Percentiles rank a stretch among this genome's conserved stretches.
These are phyloP conservation scores for Plasmodium relictum DNA, from an alignment of 169 alveolate species.

Conservation along the genomic window DNA sequence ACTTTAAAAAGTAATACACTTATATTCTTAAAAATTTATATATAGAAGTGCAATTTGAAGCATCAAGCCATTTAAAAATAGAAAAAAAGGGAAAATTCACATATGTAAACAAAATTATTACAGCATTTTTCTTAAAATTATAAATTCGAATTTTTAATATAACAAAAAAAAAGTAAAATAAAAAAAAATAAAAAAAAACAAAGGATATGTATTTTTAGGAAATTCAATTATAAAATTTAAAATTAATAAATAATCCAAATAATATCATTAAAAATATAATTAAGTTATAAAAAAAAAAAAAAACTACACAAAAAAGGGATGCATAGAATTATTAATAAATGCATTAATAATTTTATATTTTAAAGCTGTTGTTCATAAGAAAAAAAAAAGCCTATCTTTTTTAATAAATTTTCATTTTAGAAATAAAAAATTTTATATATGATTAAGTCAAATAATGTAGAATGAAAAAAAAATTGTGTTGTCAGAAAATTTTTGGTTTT, in stretches of 20 bases:
- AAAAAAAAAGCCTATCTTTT: constrained; percentile 53
- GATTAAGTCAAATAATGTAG: constrained; percentile 11
- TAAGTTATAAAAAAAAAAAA: neutral
- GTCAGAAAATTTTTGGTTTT: constrained; percentile 21
- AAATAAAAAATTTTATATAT: constrained; percentile 37
- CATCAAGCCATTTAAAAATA: constrained; percentile 29
- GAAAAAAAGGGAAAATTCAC: constrained; percentile 17
- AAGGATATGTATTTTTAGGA: constrained; percentile 39
- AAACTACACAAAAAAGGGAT: constrained; percentile 28
- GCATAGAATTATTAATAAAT: constrained; percentile 10
- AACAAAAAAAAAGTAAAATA: constrained; percentile 13
- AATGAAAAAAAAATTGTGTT: constrained; percentile 25
- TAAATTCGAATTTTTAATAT: constrained; percentile 18
- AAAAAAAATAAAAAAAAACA: constrained; percentile 20
- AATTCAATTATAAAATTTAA: constrained; percentile 22
- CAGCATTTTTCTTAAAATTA: constrained; percentile 39
- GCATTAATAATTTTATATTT: constrained; percentile 22
- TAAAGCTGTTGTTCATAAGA: constrained; percentile 55
- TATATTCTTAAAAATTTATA: constrained; percentile 23
- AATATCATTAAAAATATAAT: constrained; percentile 20
- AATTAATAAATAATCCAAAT: constrained; percentile 15
- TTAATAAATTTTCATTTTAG: constrained; percentile 24
- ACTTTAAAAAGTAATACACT: constrained; percentile 10
- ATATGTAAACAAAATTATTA: neutral
- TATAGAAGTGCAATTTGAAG: constrained; percentile 35